Evolutionary conservation across 305 asterid species (phyloP).

Genomic region (Salvia sclarea): DNA sequence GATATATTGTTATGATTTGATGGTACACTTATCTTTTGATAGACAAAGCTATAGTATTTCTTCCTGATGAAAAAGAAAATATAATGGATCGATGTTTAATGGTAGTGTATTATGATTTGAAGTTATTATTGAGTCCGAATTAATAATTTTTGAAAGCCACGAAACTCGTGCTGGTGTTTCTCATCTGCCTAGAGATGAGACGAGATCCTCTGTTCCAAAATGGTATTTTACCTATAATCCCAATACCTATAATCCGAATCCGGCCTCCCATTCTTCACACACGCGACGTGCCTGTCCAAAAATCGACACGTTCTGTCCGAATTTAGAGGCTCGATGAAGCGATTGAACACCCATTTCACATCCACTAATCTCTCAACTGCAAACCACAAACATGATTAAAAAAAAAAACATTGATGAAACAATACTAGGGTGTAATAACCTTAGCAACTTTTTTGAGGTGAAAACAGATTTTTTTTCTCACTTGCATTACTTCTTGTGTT

Average conservation of each 20-base stretch:
- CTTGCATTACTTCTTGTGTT: constrained; percentile 40
- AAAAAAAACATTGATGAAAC: not conserved
- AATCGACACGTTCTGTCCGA: constrained; percentile 68
- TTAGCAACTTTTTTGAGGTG: constrained; percentile 24
- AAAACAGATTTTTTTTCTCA: constrained; percentile 30
- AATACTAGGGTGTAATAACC: not conserved
- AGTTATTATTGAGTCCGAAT: too few relatives aligned
- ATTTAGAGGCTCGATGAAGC: constrained; percentile 65
- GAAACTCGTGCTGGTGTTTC: too few relatives aligned
- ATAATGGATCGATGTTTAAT: too few relatives aligned
- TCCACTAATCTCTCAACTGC: constrained; percentile 41
- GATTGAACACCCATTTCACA: constrained; percentile 68
- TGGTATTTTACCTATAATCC: constrained; percentile 67
- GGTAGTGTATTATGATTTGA: too few relatives aligned
- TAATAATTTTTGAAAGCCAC: too few relatives aligned
- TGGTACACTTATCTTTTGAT: too few relatives aligned
- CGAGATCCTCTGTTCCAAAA: not conserved
- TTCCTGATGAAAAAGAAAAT: too few relatives aligned
- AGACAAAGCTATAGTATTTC: too few relatives aligned
- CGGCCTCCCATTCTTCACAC: constrained; percentile 70
- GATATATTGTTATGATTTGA: too few relatives aligned
- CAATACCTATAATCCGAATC: constrained; percentile 77
- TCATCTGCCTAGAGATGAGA: too few relatives aligned
- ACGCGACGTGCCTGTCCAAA: constrained; percentile 70
- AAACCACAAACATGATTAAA: not conserved